phyloP scores from a whole-genome alignment of 805 yeast species.

The Spencermartinsiella europaea region DNA sequence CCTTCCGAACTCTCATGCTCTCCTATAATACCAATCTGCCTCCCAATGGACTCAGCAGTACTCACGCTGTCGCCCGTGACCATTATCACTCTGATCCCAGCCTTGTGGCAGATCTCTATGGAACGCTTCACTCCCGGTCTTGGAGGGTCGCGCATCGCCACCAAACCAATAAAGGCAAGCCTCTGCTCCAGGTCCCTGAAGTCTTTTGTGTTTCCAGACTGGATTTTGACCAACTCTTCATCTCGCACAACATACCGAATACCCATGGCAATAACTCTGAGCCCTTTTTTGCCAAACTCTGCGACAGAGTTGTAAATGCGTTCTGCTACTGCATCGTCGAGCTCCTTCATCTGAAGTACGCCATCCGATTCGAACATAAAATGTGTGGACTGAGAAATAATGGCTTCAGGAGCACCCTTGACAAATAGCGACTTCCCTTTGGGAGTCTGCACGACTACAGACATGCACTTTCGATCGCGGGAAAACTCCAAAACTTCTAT shows the following conservation, averaged over 20 bases:
- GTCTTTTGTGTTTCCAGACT: slow-evolving; percentile 2
- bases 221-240: slow-evolving; percentile 8
- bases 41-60: slow-evolving; percentile 37
- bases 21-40: slow-evolving; percentile 39
- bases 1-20: slow-evolving; percentile 31
- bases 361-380: slow-evolving; percentile 33
- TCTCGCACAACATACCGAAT: slow-evolving; percentile 25
- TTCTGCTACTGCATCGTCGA: slow-evolving; percentile 7
- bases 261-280: slow-evolving; percentile 46
- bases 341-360: slow-evolving; percentile 23
- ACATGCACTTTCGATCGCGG: slow-evolving; percentile 49
- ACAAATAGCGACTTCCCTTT: slow-evolving; percentile 33
- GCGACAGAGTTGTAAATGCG: slow-evolving; percentile 34
- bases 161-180: slow-evolving; percentile 40
- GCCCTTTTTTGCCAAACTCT: slow-evolving; percentile 39
- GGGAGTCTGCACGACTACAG: slow-evolving; percentile 36
- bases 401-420: slow-evolving; percentile 54
- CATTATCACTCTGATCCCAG: slow-evolving; percentile 47
- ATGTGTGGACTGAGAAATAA: slow-evolving; percentile 39
- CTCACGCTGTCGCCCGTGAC: slow-evolving; percentile 41
- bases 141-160: slow-evolving; percentile 48
- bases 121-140: slow-evolving; percentile 41
- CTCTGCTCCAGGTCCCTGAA: slow-evolving; percentile 35
- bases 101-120: slow-evolving; percentile 39
- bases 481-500: slow-evolving; percentile 43